phyloP scores from a whole-genome alignment of 148 eudicot species.

The Salicornia ramosissima region DNA sequence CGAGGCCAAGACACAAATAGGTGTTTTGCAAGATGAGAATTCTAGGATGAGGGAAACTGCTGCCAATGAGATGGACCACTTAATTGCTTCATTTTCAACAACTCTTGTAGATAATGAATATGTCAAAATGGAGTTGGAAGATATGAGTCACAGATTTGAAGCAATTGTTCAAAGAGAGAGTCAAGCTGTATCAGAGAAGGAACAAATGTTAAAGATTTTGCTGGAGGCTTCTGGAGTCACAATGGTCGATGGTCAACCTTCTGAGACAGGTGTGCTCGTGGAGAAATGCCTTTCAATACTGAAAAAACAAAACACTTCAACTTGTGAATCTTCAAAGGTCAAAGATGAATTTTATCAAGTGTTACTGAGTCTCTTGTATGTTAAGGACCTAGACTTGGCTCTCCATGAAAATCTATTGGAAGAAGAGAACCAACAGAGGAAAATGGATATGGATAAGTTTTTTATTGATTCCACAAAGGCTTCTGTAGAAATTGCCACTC shows the following conservation, averaged over 20 bases:
- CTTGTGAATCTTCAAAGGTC: slow-evolving; percentile 35
- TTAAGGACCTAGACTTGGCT: slow-evolving; percentile 51
- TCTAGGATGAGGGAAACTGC: slow-evolving; percentile 41
- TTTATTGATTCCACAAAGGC: slow-evolving; percentile 38
- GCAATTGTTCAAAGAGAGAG: slow-evolving; percentile 39
- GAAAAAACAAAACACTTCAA: slow-evolving; percentile 36
- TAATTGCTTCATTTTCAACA: slow-evolving; percentile 46
- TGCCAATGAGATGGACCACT: slow-evolving; percentile 40
- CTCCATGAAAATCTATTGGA: slow-evolving; percentile 50
- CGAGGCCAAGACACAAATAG: slow-evolving; percentile 42
- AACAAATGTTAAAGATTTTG: slow-evolving; percentile 42
- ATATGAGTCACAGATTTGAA: slow-evolving; percentile 37
- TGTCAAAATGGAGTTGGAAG: slow-evolving; percentile 56
- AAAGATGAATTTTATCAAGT: slow-evolving; percentile 42
- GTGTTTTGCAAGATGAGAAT: slow-evolving; percentile 49
- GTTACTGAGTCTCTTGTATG: slow-evolving; percentile 55
- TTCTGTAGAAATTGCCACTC: slow-evolving; percentile 45
- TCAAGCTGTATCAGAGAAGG: slow-evolving; percentile 53
- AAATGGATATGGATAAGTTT: slow-evolving; percentile 40
- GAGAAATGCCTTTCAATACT: slow-evolving; percentile 49
- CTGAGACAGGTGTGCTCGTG: slow-evolving; percentile 41
- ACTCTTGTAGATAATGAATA: slow-evolving; percentile 55
- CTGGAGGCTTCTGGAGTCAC: slow-evolving; percentile 60
- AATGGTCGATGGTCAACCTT: slow-evolving; percentile 28
- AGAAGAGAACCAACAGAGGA: slow-evolving; percentile 43